Evolutionary conservation across 768 basidiomycete genomes (phyloP).

Genomic region (Gloeophyllum trabeum): DNA sequence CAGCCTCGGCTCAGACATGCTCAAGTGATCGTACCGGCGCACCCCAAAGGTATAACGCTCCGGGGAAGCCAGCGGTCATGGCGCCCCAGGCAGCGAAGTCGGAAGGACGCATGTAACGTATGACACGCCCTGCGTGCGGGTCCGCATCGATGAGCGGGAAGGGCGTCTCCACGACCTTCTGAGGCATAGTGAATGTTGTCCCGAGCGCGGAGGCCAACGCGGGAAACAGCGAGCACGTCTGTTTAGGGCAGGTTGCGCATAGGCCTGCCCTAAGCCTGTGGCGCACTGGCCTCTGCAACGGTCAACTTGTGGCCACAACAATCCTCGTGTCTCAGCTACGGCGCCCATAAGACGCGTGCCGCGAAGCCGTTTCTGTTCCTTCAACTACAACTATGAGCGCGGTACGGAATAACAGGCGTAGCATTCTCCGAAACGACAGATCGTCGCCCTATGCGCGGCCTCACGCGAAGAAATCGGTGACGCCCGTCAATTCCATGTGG

Average conservation of each 20-base stretch:
- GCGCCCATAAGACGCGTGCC: too few relatives aligned
- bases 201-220: slow-evolving; percentile 2
- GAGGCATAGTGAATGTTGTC: slow-evolving; percentile 27
- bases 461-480: slow-evolving; percentile 35
- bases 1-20: background rate
- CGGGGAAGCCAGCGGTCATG: slow-evolving; percentile 72
- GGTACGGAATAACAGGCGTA: background rate
- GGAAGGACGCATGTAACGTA: slow-evolving; percentile 78
- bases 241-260: background rate
- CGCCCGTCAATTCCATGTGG: slow-evolving; percentile 9
- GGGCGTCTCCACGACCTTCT: slow-evolving; percentile 46
- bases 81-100: slow-evolving; percentile 84
- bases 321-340: too few relatives aligned
- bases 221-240: slow-evolving; percentile 11
- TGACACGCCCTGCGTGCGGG: slow-evolving; percentile 79
- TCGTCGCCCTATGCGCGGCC: slow-evolving; percentile 50
- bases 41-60: slow-evolving; percentile 79
- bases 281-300: background rate
- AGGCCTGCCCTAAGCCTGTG: background rate
- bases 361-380: background rate
- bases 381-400: slow-evolving; percentile 6
- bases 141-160: slow-evolving; percentile 93
- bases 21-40: slow-evolving; percentile 18
- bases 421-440: slow-evolving; percentile 5
- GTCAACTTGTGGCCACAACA: too few relatives aligned